phyloP scores from a whole-genome alignment of 2,329 filamentous ascomycete genomes.

The Colletotrichum nymphaeae region DNA sequence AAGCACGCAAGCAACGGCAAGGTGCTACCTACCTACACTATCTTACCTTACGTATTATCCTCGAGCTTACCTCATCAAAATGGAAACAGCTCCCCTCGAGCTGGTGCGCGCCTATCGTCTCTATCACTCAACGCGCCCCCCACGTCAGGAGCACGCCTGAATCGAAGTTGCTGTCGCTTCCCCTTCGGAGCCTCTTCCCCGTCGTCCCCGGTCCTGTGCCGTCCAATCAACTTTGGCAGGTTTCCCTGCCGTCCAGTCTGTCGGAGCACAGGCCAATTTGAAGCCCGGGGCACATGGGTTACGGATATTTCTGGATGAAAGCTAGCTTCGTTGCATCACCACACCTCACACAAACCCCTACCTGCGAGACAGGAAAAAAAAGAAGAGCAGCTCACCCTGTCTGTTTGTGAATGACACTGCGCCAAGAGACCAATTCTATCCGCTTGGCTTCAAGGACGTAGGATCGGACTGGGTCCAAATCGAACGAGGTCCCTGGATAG shows the following conservation, averaged over 20 bases:
- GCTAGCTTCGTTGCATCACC: conserved; percentile 17
- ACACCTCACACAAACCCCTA: conserved; percentile 24
- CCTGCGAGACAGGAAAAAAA: background rate
- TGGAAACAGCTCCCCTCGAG: background rate
- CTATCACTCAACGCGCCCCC: conserved; percentile 10
- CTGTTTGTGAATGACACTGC: conserved; percentile 15
- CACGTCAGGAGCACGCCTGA: conserved; percentile 16
- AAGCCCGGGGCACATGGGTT: conserved; percentile 7
- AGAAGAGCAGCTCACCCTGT: background rate
- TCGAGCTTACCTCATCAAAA: background rate
- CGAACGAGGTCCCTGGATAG: background rate
- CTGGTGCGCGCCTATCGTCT: background rate
- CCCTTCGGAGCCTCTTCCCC: conserved; percentile 23
- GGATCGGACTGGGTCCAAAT: conserved; percentile 4
- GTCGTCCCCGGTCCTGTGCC: background rate
- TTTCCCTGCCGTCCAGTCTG: conserved; percentile 1
- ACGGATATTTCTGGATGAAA: conserved; percentile 29
- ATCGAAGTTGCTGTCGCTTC: background rate
- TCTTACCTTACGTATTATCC: too few species aligned
- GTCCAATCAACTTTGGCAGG: conserved; percentile 13
- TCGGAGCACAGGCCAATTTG: conserved; percentile 18
- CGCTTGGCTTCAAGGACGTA: conserved; percentile 13
- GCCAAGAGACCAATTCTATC: conserved; percentile 4
- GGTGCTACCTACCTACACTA: too few species aligned
- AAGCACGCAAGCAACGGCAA: background rate